Evolutionary conservation across 768 basidiomycete genomes (phyloP).

Genomic region (Megacollybia marginata): DNA sequence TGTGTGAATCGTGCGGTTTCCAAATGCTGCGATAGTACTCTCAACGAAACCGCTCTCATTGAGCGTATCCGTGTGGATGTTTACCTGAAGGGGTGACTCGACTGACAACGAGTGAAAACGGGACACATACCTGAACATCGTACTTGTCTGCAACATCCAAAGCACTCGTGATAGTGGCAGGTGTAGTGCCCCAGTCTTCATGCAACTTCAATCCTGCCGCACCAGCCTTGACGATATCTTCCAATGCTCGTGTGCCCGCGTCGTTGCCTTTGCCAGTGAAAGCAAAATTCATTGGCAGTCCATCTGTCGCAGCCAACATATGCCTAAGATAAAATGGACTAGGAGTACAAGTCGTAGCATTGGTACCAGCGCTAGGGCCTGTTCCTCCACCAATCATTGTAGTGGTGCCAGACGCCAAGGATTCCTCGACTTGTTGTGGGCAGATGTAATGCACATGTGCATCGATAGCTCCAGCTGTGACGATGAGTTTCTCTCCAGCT

Average conservation of each 20-base stretch:
- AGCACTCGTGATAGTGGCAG: conserved; percentile 68
- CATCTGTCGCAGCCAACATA: conserved; percentile 91
- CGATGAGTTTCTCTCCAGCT: conserved; percentile 89
- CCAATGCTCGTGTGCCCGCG: conserved; percentile 61
- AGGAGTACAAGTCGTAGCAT: conserved; percentile 92
- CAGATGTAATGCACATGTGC: conserved; percentile 94
- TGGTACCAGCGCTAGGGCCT: conserved; percentile 83
- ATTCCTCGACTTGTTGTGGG: conserved; percentile 86
- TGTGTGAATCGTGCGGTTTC: conserved; percentile 87
- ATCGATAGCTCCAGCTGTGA: conserved; percentile 92
- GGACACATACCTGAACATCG: conserved; percentile 74
- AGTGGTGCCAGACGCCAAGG: conserved; percentile 76
- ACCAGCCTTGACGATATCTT: conserved; percentile 78
- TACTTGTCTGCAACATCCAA: conserved; percentile 82
- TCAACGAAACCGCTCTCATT: conserved; percentile 98
- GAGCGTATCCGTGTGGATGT: conserved; percentile 95
- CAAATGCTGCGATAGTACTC: conserved; percentile 92
- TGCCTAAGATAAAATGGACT: conserved; percentile 82
- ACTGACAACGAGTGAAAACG: background rate
- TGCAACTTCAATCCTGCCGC: conserved; percentile 91
- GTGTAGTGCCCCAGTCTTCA: conserved; percentile 96
- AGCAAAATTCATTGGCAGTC: conserved; percentile 83
- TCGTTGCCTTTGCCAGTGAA: conserved; percentile 99
- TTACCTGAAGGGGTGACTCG: conserved; percentile 39
- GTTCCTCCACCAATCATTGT: conserved; percentile 97